Evolutionary conservation across 108 stramenopile species (phyloP), one percentile per base, ranked within the genome.

Genomic region (Cyclotella atomus): DNA sequence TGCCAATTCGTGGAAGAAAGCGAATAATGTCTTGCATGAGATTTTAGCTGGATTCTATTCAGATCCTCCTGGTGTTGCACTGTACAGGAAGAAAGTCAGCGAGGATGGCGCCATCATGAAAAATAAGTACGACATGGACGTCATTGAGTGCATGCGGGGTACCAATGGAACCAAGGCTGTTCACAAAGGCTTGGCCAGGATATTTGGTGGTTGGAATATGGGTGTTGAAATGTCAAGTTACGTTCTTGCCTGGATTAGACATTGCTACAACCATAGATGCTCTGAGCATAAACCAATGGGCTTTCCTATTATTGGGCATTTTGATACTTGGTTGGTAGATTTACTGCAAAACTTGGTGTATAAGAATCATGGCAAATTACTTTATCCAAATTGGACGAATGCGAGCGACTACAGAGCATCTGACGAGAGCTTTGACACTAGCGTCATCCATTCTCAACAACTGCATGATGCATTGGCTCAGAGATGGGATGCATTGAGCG

Each of bases 331-430:
- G 68, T 32, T 75, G 24, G 43, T 75, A 24, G 74, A 81, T 35
- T 17, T 47, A 43, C 49, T 75, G 43, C 79, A 81, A 63, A 75
- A 46, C 10, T 35, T 81, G 14, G 67, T 70, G 7, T 17, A 38
- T 30, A 5, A 70, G 0, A 75, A 75, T 45, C 68, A 63, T 36
- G 62, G 54, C 14, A 32, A 10, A 21, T 16, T 36, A 25, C 17
- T 81, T 23, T 81, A 75, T 57, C 74, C 73, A 23, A 33, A 62
- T 15, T 75, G 73, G 74, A 49, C n/a, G 20, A 81, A 75, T 70
- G 68, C 79, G 2, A 81, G 79, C 36, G 68, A 75, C 16, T 80
- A 59, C 34, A 65, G 47, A 36, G 21, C 20, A 21, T 75, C 79
- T 2, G 25, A 54, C 28, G 79, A 80, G 30, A 63, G 60, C 43